phyloP scores from a whole-genome alignment of 2,329 filamentous ascomycete genomes.

The Elsinoe arachidis region DNA sequence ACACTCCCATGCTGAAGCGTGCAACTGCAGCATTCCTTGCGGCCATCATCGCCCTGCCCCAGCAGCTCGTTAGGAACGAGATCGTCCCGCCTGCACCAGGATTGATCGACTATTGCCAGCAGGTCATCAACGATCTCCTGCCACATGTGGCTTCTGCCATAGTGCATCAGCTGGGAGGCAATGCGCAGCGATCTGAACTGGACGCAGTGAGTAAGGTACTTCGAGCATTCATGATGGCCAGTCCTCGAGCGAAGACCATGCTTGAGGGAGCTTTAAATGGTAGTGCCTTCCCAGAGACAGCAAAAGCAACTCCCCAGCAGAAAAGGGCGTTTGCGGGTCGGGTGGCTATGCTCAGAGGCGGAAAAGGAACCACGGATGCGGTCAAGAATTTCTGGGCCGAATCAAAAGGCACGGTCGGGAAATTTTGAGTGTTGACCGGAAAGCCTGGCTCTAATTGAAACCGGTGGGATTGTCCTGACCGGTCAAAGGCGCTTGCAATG shows the following conservation, averaged over 20 bases:
- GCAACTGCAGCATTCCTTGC: constrained; percentile 71
- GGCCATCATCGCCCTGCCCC: constrained; percentile 35
- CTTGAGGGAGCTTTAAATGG: constrained; percentile 47
- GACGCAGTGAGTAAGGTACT: constrained; percentile 63
- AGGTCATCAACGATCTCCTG: constrained; percentile 49
- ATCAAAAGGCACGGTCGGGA: constrained; percentile 42
- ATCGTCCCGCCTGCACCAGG: constrained; percentile 20
- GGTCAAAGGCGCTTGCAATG: not conserved
- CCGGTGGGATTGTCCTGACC: not conserved
- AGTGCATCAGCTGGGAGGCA: constrained; percentile 58
- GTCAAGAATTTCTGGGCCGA: constrained; percentile 66
- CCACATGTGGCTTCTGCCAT: constrained; percentile 53
- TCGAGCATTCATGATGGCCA: constrained; percentile 48
- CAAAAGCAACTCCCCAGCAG: constrained; percentile 50
- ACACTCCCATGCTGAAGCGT: constrained; percentile 66
- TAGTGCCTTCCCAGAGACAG: constrained; percentile 46
- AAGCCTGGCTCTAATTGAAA: not conserved
- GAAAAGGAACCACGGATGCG: constrained; percentile 55
- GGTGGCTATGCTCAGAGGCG: constrained; percentile 56
- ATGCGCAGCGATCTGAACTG: constrained; percentile 61
- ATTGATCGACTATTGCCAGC: constrained; percentile 16
- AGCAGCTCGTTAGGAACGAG: constrained; percentile 19
- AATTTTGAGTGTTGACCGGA: not conserved
- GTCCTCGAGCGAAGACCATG: constrained; percentile 23
- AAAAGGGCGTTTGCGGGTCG: constrained; percentile 59